Conservation (phyloP, 225 moss, liverwort and hornwort genomes). For the Rhytidiadelphus loreus region DNA sequence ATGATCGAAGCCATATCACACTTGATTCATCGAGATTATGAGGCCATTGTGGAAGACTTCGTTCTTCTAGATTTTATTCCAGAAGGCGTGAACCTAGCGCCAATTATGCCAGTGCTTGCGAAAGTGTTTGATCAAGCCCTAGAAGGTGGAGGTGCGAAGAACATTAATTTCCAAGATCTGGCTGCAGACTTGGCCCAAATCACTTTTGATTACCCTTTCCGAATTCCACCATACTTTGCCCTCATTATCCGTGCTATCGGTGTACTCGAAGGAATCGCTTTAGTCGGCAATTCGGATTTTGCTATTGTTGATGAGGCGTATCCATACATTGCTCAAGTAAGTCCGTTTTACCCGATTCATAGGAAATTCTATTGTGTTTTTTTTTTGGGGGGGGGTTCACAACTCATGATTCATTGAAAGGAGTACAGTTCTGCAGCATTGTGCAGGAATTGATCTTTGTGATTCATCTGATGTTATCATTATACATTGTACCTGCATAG, state of each 20-base stretch:
- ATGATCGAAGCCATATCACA: conserved; percentile 99
- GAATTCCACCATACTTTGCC: conserved; percentile 97
- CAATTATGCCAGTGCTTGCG: conserved; percentile 96
- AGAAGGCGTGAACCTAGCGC: conserved; percentile 79
- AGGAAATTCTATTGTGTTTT: not conserved
- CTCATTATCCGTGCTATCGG: conserved; percentile 96
- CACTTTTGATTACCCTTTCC: conserved; percentile 97
- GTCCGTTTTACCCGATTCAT: not conserved
- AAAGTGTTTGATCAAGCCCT: conserved; percentile 98
- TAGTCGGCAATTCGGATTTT: conserved; percentile 93
- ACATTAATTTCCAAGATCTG: conserved; percentile 96
- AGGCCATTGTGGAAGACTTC: conserved; percentile 96
- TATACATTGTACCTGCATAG: not conserved
- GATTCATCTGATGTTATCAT: not conserved
- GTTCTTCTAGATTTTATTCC: conserved; percentile 90
- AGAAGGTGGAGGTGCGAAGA: conserved; percentile 98
- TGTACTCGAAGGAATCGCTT: conserved; percentile 92
- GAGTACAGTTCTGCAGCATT: not conserved
- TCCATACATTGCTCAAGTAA: conserved; percentile 97
- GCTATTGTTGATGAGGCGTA: conserved; percentile 99
- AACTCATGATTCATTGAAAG: not conserved
- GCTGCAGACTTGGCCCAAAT: conserved; percentile 97
- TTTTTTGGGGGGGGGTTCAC: not conserved
- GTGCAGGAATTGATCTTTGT: not conserved
- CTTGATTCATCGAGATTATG: conserved; percentile 94